Evolutionary conservation across 163 green algal genomes (phyloP).

Genomic region (Scenedesmus sp.): DNA sequence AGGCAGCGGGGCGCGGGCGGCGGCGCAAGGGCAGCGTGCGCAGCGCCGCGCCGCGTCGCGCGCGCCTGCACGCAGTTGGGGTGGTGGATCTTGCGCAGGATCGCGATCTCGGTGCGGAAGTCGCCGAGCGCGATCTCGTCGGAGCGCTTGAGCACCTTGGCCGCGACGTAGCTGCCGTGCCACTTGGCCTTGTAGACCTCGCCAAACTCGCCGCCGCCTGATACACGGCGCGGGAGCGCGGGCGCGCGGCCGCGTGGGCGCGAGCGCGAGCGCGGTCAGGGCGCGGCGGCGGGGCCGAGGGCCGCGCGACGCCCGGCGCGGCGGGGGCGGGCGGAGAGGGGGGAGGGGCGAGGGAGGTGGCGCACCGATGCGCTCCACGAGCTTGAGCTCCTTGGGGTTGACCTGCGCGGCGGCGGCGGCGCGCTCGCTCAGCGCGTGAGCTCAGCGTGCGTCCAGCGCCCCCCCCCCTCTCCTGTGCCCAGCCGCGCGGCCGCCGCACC

Average conservation of each 20-base stretch:
- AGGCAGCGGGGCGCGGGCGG: too few species aligned
- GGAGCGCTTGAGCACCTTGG: slow-evolving; percentile 84
- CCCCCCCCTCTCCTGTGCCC: not conserved
- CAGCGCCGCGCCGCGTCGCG: not conserved
- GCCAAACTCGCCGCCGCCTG: slow-evolving; percentile 92
- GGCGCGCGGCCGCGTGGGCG: too few species aligned
- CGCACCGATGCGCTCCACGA: slow-evolving; percentile 68
- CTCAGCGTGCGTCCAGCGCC: not conserved
- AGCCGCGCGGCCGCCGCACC: not conserved
- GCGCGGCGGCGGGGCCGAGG: too few species aligned
- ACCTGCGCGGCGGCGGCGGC: slow-evolving; percentile 55
- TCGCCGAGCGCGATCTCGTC: slow-evolving; percentile 89
- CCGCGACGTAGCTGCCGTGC: slow-evolving; percentile 67
- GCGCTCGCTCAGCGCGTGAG: not conserved
- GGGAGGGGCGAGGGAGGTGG: too few species aligned
- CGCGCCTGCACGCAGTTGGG: slow-evolving; percentile 64
- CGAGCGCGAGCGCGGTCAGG: too few species aligned
- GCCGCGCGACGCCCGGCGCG: too few species aligned
- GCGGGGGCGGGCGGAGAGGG: too few species aligned
- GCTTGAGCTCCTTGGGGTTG: slow-evolving; percentile 71
- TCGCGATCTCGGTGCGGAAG: slow-evolving; percentile 91
- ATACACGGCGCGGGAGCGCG: too few species aligned
- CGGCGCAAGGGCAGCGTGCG: too few species aligned
- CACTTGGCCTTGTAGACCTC: slow-evolving; percentile 89
- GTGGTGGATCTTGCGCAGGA: slow-evolving; percentile 76